Evolutionary conservation across 2,329 filamentous ascomycete genomes (phyloP).

Genomic region (Pseudocercospora macadamiae): DNA sequence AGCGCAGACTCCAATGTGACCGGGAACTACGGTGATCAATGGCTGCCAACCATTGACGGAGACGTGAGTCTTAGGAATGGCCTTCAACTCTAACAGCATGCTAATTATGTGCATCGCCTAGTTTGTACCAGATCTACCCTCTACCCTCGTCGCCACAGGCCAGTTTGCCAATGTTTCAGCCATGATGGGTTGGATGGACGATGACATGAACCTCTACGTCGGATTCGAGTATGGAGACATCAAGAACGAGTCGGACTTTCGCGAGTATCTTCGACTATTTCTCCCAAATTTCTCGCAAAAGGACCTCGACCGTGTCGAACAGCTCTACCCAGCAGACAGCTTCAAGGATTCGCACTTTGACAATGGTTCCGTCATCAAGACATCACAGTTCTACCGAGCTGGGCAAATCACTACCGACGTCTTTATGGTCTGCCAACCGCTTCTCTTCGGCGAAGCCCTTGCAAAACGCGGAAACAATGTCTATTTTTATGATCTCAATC

Average conservation of each 20-base stretch:
- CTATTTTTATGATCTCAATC: background rate
- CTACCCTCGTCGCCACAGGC: background rate
- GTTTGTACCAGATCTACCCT: too few relatives aligned
- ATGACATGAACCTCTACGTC: background rate
- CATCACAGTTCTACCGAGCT: background rate
- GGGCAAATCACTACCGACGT: background rate
- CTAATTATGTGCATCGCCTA: too few relatives aligned
- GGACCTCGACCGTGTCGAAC: background rate
- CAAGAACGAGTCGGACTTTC: background rate
- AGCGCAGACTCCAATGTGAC: background rate
- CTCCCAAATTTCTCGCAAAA: background rate
- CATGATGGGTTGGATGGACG: background rate
- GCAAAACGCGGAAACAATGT: background rate
- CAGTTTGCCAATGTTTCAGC: background rate
- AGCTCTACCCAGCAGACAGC: background rate
- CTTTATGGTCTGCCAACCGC: background rate
- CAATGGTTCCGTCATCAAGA: too few relatives aligned
- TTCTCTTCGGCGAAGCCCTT: background rate
- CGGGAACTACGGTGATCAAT: background rate
- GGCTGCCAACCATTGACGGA: background rate
- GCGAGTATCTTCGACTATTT: background rate
- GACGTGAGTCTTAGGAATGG: background rate
- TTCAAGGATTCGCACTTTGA: background rate
- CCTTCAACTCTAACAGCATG: too few relatives aligned
- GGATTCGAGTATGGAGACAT: background rate